Conservation (phyloP, 495 filamentous ascomycete genomes). For the Jackrogersella multiformis region DNA sequence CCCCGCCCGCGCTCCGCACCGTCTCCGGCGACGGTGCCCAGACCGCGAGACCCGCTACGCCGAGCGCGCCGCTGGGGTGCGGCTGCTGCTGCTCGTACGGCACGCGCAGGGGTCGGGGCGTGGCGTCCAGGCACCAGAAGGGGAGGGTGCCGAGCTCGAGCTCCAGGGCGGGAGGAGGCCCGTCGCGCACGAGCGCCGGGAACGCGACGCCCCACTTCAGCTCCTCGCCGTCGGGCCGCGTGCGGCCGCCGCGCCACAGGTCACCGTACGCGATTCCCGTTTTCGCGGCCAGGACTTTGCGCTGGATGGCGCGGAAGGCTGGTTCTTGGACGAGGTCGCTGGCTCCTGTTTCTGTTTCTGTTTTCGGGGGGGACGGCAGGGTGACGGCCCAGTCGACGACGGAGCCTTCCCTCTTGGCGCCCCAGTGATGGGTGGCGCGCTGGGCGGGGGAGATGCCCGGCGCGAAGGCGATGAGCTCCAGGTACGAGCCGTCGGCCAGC, state of each 20-base stretch:
- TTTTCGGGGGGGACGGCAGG: slow-evolving; percentile 10
- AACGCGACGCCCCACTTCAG: slow-evolving; percentile 63
- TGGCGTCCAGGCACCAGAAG: slow-evolving; percentile 68
- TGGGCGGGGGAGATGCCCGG: slow-evolving; percentile 50
- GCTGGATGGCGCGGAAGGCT: slow-evolving; percentile 38
- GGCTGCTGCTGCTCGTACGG: slow-evolving; percentile 47
- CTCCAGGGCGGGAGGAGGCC: no score
- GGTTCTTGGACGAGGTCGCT: slow-evolving; percentile 39
- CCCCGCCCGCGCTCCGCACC: slow-evolving; percentile 27
- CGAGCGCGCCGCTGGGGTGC: slow-evolving; percentile 58
- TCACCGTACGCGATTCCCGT: slow-evolving; percentile 53
- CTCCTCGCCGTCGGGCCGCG: slow-evolving; percentile 54
- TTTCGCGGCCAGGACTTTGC: slow-evolving; percentile 36
- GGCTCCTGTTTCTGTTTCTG: background rate
- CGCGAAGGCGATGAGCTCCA: slow-evolving; percentile 69
- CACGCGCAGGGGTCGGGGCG: slow-evolving; percentile 55
- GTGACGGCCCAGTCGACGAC: slow-evolving; percentile 67
- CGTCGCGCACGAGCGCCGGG: slow-evolving; percentile 47
- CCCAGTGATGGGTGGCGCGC: slow-evolving; percentile 62
- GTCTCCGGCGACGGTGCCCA: slow-evolving; percentile 40
- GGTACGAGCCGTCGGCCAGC: slow-evolving; percentile 65
- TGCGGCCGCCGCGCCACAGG: slow-evolving; percentile 55
- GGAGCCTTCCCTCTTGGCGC: slow-evolving; percentile 50
- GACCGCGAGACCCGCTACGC: slow-evolving; percentile 55
- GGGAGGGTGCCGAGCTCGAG: slow-evolving; percentile 49